phyloP scores from a whole-genome alignment of 23 red algal species.

The Porphyridium purpureum region DNA sequence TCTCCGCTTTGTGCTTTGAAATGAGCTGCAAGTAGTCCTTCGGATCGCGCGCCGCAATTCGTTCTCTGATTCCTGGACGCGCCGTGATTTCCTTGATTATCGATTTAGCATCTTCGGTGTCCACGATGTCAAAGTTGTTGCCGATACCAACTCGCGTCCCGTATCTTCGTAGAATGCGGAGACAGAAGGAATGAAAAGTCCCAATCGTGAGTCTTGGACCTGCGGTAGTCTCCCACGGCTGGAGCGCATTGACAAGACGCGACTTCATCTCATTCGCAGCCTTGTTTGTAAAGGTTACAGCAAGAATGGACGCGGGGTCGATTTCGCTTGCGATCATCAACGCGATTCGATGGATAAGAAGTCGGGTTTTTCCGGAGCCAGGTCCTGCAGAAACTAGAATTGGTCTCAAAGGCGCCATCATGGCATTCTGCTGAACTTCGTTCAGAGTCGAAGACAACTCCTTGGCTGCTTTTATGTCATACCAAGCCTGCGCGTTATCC shows the following conservation, averaged over 20 bases:
- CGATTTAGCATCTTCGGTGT: slow-evolving; percentile 33
- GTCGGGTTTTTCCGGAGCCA: slow-evolving; percentile 69
- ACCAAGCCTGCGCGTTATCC: too few relatives aligned
- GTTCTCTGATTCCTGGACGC: too few relatives aligned
- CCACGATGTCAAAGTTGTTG: slow-evolving; percentile 22
- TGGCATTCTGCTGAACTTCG: too few relatives aligned
- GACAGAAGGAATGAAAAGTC: slow-evolving; percentile 56
- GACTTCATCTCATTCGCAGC: slow-evolving; percentile 68
- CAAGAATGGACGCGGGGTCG: slow-evolving; percentile 23
- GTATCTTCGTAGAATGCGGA: slow-evolving; percentile 20
- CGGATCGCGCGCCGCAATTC: too few relatives aligned
- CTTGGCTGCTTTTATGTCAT: too few relatives aligned
- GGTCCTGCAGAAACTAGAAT: slow-evolving; percentile 56
- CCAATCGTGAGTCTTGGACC: slow-evolving; percentile 14
- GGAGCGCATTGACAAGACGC: slow-evolving; percentile 21
- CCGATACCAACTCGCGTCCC: slow-evolving; percentile 20
- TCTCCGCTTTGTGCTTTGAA: too few relatives aligned
- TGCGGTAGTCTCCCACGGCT: too few relatives aligned
- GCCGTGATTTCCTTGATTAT: too few relatives aligned
- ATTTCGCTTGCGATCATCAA: slow-evolving; percentile 27
- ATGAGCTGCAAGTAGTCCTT: too few relatives aligned
- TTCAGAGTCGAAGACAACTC: too few relatives aligned
- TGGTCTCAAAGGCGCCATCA: too few relatives aligned
- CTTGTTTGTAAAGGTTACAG: slow-evolving; percentile 81
- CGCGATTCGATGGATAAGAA: slow-evolving; percentile 44